A percentile compares a stretch with the other conserved stretches of the same genome.
These are phyloP conservation scores for Fusarium foetens DNA, from an alignment of 2,329 filamentous ascomycete species.

Conservation along the genomic window DNA sequence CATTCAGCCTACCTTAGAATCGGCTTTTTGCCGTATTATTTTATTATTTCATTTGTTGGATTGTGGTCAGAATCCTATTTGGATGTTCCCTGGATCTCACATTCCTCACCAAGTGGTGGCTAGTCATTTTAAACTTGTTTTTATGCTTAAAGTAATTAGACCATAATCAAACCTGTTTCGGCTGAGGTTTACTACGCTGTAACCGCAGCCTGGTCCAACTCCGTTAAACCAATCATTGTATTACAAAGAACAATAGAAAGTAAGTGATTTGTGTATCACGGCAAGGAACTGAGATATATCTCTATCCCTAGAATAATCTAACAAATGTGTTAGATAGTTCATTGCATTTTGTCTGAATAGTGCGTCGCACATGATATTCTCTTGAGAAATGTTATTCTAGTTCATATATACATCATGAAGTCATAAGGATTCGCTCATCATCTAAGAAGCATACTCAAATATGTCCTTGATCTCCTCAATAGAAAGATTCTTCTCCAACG, in stretches of 20 bases:
- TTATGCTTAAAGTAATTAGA: neutral
- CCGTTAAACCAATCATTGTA: no score
- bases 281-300: no score
- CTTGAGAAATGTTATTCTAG: neutral
- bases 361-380: fast-evolving
- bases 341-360: neutral
- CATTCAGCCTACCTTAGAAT: neutral
- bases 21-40: fast-evolving
- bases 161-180: no score
- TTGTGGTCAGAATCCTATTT: fast-evolving
- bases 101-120: fast-evolving
- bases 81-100: fast-evolving
- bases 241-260: no score
- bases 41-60: fast-evolving
- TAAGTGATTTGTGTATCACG: no score
- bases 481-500: conserved; percentile 38
- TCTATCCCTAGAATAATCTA: fast-evolving
- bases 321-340: fast-evolving
- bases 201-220: no score
- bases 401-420: neutral
- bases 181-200: no score
- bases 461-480: conserved; percentile 27
- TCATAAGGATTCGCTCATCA: neutral
- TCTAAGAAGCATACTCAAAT: conserved; percentile 13
- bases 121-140: neutral